Evolutionary conservation across 2,329 filamentous ascomycete species (phyloP).

Genomic region (Pseudonectria buxi): DNA sequence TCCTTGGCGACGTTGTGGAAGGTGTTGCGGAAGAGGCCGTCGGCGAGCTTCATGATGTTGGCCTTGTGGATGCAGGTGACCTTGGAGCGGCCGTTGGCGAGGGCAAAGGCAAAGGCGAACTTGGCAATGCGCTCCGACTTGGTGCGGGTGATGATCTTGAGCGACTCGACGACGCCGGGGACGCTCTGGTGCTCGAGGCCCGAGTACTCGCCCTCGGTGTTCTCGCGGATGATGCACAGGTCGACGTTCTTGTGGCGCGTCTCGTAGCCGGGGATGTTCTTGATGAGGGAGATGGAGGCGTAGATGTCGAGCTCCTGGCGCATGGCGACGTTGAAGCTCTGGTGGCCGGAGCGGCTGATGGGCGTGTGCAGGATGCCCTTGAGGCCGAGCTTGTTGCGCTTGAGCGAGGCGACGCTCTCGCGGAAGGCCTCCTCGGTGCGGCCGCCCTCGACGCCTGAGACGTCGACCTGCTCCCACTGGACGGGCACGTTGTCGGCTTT

Average conservation of each 20-base stretch:
- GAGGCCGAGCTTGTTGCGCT: slow-evolving; percentile 96
- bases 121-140: slow-evolving; percentile 99
- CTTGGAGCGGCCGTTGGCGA: slow-evolving; percentile 99
- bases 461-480: slow-evolving; percentile 98
- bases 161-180: slow-evolving; percentile 90
- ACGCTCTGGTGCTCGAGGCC: slow-evolving; percentile 98
- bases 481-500: slow-evolving; percentile 98
- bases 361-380: slow-evolving; percentile 99
- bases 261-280: slow-evolving; percentile 98
- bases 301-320: slow-evolving; percentile 99
- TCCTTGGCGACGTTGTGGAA: slow-evolving; percentile 91
- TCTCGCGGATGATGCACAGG: slow-evolving; percentile 99
- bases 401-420: slow-evolving; percentile 89
- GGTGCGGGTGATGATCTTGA: slow-evolving; percentile 99
- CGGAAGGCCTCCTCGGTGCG: slow-evolving; percentile 92
- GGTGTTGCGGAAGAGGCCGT: slow-evolving; percentile 96
- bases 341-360: slow-evolving; percentile 92
- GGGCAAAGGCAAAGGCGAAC: slow-evolving; percentile 95
- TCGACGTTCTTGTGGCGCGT: slow-evolving; percentile 97
- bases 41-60: slow-evolving; percentile 99
- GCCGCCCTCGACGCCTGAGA: slow-evolving; percentile 81
- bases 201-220: slow-evolving; percentile 99
- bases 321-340: slow-evolving; percentile 98
- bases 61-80: slow-evolving; percentile 99
- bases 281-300: slow-evolving; percentile 94